phyloP scores from a whole-genome alignment of 495 filamentous ascomycete genomes.

The Hyaloscypha finlandica region DNA sequence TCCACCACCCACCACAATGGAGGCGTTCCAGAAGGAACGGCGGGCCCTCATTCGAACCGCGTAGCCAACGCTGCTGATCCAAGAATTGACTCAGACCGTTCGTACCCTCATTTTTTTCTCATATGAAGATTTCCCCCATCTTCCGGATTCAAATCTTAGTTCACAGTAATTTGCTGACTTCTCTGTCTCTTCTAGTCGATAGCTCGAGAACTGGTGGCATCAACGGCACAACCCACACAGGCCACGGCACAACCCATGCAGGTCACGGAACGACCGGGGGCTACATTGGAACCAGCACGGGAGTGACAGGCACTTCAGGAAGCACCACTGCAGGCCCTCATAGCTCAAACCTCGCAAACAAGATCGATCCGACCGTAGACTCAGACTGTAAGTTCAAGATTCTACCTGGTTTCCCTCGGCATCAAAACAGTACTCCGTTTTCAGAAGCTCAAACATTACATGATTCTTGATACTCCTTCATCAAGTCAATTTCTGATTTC shows the following conservation, averaged over 20 bases:
- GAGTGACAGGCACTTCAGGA: constrained; percentile 34
- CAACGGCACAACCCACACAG: constrained; percentile 2
- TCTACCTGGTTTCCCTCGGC: too few species aligned
- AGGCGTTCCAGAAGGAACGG: constrained; percentile 21
- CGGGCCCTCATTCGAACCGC: constrained; percentile 16
- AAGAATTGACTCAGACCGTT: constrained; percentile 20
- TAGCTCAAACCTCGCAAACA: constrained; percentile 50
- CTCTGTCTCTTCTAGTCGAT: too few species aligned
- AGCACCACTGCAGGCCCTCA: constrained; percentile 53
- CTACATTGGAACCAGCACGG: constrained; percentile 9
- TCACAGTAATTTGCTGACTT: too few species aligned
- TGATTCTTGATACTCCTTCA: too few species aligned
- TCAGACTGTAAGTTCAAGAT: constrained; percentile 28
- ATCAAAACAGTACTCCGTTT: too few species aligned
- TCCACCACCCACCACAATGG: constrained; percentile 9
- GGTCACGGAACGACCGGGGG: constrained; percentile 16
- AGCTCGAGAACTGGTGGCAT: constrained; percentile 11
- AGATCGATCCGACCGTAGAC: constrained; percentile 55
- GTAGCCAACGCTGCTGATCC: constrained; percentile 27
- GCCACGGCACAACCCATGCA: too few species aligned
- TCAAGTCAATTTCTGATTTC: too few species aligned
- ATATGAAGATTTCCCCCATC: background rate
- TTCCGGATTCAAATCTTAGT: too few species aligned
- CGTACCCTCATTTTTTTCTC: too few species aligned
- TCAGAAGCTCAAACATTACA: too few species aligned